Base-by-base conservation (phyloP, 2,329 filamentous ascomycete species). In the Nannizziopsis arthrosporioides region DNA sequence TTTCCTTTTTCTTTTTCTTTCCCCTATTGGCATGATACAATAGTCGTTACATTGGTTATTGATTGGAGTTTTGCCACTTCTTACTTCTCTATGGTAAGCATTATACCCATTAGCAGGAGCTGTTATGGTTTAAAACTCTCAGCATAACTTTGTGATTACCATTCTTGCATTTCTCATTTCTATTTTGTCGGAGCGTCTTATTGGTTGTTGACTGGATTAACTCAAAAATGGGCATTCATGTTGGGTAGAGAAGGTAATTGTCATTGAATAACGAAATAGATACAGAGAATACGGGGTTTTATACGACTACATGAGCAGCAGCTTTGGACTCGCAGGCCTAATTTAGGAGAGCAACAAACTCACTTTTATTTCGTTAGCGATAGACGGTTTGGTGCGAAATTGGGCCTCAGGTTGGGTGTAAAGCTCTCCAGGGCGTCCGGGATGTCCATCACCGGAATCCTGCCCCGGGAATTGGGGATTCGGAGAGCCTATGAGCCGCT, bases 21-120 rank as follows among this genome's bases (percentile, higher is more conserved):
- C n/a, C n/a, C n/a, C n/a, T 27, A 27, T 27, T 27, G 22, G 22
- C 22, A 4, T 27, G 22, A 27, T 27, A 27, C 22, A 7, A 27
- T 27, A 27, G 7, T 27, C 7, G 22, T 36, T 15, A n/a, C 11
- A 3, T n/a, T 15, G 11, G 27, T 42, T 18, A 37, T 34, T 32
- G 10, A 35, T 46, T 22, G 9, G 30, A 17, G 6, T 47, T 19
- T 12, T 15, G 17, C 5, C 41, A 10, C 19, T 46, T 40, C 40
- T 48, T 38, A 7, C 32, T 8, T 43, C 39, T 17, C 9, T 15
- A 48, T 48, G 31, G 39, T 32, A 32, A 43, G 46, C 40, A 48
- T 48, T 43, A 48, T 48, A 48, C 46, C 46, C 46, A 38, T 48
- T 48, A 48, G 46, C 46, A 48, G 43, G 32, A 22, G 43, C n/a